Percentiles rank a stretch among this genome's conserved stretches.
phyloP scores from a whole-genome alignment of 1,284 basidiomycete species.

The Rhizoctonia solani region DNA sequence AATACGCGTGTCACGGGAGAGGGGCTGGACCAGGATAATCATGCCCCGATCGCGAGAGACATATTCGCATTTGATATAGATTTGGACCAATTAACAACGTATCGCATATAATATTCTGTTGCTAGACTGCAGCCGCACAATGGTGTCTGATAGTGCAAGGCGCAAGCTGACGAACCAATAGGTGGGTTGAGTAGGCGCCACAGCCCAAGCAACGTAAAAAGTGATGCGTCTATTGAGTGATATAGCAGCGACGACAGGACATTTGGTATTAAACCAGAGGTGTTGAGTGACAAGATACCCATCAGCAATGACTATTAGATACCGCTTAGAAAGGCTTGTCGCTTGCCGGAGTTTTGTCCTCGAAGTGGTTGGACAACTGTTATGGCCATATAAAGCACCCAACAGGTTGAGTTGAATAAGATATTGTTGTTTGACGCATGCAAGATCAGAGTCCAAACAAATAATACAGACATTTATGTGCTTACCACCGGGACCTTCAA shows the following conservation, averaged over 20 bases:
- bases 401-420: conserved; percentile 28
- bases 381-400: neutral
- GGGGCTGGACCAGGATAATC: no score
- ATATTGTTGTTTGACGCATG: conserved; percentile 47
- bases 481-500: conserved; percentile 63
- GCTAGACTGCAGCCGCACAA: no score
- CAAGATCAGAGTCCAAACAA: neutral
- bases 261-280: neutral
- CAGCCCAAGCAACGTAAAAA: neutral
- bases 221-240: conserved; percentile 13
- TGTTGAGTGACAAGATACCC: neutral
- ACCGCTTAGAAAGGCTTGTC: conserved; percentile 75
- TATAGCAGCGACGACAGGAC: no score
- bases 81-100: no score
- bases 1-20: no score
- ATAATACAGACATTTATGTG: conserved; percentile 36
- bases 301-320: neutral
- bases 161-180: no score
- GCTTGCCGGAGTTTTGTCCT: conserved; percentile 73
- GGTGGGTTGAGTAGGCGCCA: neutral
- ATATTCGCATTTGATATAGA: no score
- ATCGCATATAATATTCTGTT: no score
- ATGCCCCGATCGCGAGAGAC: no score
- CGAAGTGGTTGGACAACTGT: conserved; percentile 69
- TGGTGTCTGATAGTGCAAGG: no score